These are phyloP conservation scores for Balansia obtecta DNA, from an alignment of 2,329 filamentous ascomycete species.

Conservation along the genomic window DNA sequence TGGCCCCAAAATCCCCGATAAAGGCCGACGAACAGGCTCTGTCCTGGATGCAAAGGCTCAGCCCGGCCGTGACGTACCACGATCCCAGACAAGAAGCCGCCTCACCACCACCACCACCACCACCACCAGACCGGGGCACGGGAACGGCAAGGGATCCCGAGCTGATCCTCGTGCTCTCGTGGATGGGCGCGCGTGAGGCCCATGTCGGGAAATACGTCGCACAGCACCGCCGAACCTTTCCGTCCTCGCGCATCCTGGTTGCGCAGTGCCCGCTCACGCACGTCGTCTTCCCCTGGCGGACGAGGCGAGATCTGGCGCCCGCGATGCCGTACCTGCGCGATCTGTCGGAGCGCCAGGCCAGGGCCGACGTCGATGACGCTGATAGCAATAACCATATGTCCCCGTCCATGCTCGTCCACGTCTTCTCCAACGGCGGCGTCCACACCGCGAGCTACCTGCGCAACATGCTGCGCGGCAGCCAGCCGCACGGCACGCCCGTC, in stretches of 20 bases:
- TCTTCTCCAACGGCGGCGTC: conserved; percentile 41
- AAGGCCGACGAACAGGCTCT: conserved; percentile 12
- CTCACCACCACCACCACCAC: too few relatives aligned
- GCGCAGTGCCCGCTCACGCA: conserved; percentile 28
- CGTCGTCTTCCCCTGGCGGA: conserved; percentile 20
- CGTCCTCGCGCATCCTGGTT: conserved; percentile 32
- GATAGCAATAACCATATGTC: too few relatives aligned
- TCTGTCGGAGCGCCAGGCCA: conserved; percentile 10
- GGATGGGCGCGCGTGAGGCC: conserved; percentile 37
- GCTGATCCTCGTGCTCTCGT: conserved; percentile 34
- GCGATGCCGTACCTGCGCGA: conserved; percentile 27
- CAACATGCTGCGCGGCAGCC: conserved; percentile 10
- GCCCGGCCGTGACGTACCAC: conserved; percentile 24
- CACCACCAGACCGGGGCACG: too few relatives aligned
- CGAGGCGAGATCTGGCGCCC: conserved; percentile 22
- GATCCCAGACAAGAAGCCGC: conserved; percentile 13
- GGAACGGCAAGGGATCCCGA: too few relatives aligned
- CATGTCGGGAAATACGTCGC: conserved; percentile 40
- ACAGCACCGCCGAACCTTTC: conserved; percentile 31
- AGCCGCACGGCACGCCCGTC: conserved; percentile 7
- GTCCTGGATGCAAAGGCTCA: conserved; percentile 25
- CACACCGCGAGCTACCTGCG: conserved; percentile 26
- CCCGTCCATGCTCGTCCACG: conserved; percentile 30
- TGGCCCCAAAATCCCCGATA: neutral
- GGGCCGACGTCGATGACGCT: conserved; percentile 12